A percentile compares a stretch with the other conserved stretches of the same genome.
These are phyloP conservation scores for Jackrogersella multiformis DNA, from an alignment of 495 filamentous ascomycete species.

Conservation along the genomic window DNA sequence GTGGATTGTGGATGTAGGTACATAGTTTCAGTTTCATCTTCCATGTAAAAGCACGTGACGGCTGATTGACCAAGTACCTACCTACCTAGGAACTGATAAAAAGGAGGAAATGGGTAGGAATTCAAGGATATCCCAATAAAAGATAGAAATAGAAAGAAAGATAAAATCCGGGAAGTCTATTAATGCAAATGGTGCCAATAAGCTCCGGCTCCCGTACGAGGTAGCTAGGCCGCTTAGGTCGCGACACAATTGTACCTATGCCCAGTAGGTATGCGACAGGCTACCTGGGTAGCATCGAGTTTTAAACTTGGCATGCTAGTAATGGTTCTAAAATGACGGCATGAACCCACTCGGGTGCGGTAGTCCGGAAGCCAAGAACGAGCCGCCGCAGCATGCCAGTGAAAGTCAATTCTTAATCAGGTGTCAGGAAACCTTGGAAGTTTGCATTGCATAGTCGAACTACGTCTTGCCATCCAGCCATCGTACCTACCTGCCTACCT, in stretches of 20 bases:
- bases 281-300: background rate
- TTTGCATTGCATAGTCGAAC: background rate
- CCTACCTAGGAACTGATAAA: too few relatives aligned
- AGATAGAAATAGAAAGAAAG: too few relatives aligned
- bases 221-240: too few relatives aligned
- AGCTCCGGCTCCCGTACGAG: background rate
- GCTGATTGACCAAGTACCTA: too few relatives aligned
- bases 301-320: slow-evolving; percentile 33
- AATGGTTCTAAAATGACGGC: slow-evolving; percentile 31
- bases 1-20: too few relatives aligned
- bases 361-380: slow-evolving; percentile 8
- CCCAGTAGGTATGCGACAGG: too few relatives aligned
- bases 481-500: too few relatives aligned
- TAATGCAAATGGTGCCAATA: background rate
- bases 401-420: background rate
- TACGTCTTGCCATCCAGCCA: background rate
- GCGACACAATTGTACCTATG: background rate
- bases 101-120: background rate
- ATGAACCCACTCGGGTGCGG: slow-evolving; percentile 19
- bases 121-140: background rate
- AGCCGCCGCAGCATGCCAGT: slow-evolving; percentile 4
- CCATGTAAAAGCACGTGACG: background rate
- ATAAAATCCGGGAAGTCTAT: background rate
- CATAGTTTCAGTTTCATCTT: background rate
- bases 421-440: too few relatives aligned